Evolutionary conservation across 305 asterid genomes (phyloP).

Genomic region (Fraxinus baroniana): DNA sequence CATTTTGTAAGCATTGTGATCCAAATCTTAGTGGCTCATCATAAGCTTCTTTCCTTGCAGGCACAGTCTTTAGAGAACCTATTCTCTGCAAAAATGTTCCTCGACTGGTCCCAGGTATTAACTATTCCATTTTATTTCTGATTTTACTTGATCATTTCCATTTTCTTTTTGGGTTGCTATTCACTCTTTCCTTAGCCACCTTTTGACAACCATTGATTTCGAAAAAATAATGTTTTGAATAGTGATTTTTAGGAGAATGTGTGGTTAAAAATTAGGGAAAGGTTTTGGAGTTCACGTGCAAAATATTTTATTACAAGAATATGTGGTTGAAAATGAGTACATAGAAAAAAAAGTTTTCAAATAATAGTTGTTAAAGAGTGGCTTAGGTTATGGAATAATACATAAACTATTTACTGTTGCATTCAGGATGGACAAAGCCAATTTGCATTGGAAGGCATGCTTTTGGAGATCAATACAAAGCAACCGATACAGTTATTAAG

Average conservation of each 20-base stretch:
- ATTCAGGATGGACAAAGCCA: slow-evolving; percentile 87
- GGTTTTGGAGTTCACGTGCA: too few species aligned
- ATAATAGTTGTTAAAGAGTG: too few species aligned
- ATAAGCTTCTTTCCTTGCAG: slow-evolving; percentile 31
- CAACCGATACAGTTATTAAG: slow-evolving; percentile 80
- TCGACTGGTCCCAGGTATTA: slow-evolving; percentile 76
- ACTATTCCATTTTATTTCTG: not conserved
- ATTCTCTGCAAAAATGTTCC: slow-evolving; percentile 86
- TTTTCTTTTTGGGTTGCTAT: not conserved
- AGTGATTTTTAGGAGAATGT: too few species aligned
- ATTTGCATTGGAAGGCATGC: slow-evolving; percentile 98
- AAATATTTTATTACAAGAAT: too few species aligned
- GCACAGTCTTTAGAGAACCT: slow-evolving; percentile 92
- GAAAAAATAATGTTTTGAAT: too few species aligned
- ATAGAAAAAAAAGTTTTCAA: too few species aligned
- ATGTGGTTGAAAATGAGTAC: too few species aligned
- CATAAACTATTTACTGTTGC: slow-evolving; percentile 18
- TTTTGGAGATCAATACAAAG: slow-evolving; percentile 88
- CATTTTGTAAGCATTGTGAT: not conserved
- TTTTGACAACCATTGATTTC: too few species aligned
- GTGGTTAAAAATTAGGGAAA: too few species aligned
- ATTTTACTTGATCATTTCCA: not conserved
- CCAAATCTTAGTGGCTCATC: not conserved
- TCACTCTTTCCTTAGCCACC: slow-evolving; percentile 4
- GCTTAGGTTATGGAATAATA: slow-evolving; percentile 2